These are phyloP conservation scores for Thelephora terrestris DNA, from an alignment of 1,284 basidiomycete genomes.

Conservation along the genomic window DNA sequence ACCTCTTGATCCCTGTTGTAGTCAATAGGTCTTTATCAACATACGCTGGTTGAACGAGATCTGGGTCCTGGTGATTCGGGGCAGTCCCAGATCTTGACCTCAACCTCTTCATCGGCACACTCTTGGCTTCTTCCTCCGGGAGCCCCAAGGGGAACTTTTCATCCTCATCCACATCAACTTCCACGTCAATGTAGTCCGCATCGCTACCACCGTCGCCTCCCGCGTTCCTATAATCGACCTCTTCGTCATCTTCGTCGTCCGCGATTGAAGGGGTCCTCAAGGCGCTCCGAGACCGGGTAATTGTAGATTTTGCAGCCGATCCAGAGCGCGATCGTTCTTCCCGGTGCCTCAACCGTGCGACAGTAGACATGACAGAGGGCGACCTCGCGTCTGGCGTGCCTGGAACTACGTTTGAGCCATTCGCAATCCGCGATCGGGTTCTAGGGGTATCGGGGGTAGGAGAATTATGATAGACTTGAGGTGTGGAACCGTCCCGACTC, in stretches of 20 bases:
- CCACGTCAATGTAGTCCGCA: constrained; percentile 25
- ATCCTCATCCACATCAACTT: constrained; percentile 30
- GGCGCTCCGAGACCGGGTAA: constrained; percentile 7
- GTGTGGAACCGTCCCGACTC: not conserved
- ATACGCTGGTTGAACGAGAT: too few relatives aligned
- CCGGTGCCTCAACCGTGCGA: constrained; percentile 13
- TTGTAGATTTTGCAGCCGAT: constrained; percentile 2
- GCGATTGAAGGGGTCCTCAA: constrained; percentile 3
- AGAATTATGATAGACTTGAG: too few relatives aligned
- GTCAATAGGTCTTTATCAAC: too few relatives aligned
- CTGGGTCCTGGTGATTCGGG: too few relatives aligned
- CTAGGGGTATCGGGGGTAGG: not conserved
- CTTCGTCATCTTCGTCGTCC: not conserved
- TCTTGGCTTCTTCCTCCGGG: too few relatives aligned
- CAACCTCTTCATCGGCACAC: too few relatives aligned
- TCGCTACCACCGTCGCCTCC: constrained; percentile 15
- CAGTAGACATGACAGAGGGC: constrained; percentile 2
- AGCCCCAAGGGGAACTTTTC: constrained; percentile 14
- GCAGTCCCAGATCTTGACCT: too few relatives aligned
- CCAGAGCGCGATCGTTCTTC: constrained; percentile 4
- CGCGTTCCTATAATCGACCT: constrained; percentile 9
- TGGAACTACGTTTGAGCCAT: too few relatives aligned
- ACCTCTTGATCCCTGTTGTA: constrained; percentile 7
- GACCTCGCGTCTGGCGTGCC: not conserved
- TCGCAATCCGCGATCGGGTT: constrained; percentile 24